These are phyloP conservation scores for Pittosporum tobira DNA, from an alignment of 129 eudicot species.

Conservation along the genomic window DNA sequence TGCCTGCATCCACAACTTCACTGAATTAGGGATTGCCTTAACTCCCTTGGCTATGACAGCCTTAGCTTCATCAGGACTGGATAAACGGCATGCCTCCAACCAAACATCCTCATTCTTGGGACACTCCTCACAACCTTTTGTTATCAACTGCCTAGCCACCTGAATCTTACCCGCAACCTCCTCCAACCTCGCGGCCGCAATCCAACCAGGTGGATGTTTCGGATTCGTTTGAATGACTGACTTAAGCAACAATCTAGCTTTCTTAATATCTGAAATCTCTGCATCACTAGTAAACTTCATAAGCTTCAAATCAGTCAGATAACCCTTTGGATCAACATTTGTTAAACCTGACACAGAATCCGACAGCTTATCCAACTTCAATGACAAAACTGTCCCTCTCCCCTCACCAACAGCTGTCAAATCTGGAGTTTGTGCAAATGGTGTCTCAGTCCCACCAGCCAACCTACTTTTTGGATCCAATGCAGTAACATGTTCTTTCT, in stretches of 20 bases:
- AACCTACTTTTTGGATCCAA: constrained; percentile 87
- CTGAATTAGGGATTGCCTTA: constrained; percentile 80
- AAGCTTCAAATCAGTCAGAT: constrained; percentile 83
- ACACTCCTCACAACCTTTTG: constrained; percentile 82
- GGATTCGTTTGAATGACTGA: constrained; percentile 87
- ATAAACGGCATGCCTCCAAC: constrained; percentile 83
- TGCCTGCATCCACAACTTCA: constrained; percentile 89
- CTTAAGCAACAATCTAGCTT: constrained; percentile 71
- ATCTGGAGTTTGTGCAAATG: constrained; percentile 84
- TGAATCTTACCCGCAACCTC: constrained; percentile 84
- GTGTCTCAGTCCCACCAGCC: constrained; percentile 86
- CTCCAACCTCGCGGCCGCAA: constrained; percentile 86
- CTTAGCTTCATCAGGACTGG: constrained; percentile 66
- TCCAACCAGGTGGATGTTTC: constrained; percentile 92
- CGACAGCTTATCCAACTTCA: constrained; percentile 73
- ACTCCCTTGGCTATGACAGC: constrained; percentile 92
- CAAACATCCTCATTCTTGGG: constrained; percentile 92
- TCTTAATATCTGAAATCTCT: constrained; percentile 84
- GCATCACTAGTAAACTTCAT: constrained; percentile 97
- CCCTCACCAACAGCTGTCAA: constrained; percentile 99
- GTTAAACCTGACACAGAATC: constrained; percentile 85
- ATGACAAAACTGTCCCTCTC: constrained; percentile 75
- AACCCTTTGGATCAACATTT: constrained; percentile 89
- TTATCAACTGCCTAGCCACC: constrained; percentile 61
- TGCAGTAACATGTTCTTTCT: constrained; percentile 77